Evolutionary conservation across 805 yeast genomes (phyloP), one percentile per base, ranked within the genome.

Genomic region (Spencermartinsiella europaea): DNA sequence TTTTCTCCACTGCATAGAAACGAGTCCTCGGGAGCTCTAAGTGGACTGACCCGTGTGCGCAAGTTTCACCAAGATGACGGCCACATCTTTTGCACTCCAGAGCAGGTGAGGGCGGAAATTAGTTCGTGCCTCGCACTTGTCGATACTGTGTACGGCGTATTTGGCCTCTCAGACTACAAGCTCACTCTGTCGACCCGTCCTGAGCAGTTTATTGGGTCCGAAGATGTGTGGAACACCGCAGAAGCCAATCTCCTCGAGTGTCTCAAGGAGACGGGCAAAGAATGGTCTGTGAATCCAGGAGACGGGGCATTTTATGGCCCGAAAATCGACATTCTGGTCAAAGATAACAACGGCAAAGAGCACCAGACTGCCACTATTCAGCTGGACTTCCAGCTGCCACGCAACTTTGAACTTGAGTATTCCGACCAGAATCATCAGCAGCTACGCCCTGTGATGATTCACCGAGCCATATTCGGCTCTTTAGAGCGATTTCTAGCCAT

Each of bases 21-120:
- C 60, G 99, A 93, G 66, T 83, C 95, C 21, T 83, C 95, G 47
- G 99, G 99, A 2, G 95, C 98, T 1, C 73, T 93, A 17, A 77
- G 91, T 4, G 99, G 99, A 0, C 70, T 93, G 33, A 93, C 98
- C 0, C 73, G 99, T 47, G 96, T 93, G 2, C 77, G 99, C 48
- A 73, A 96, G 52, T 93, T 93, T 68, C 99, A 93, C 65, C 99
- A 93, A 68, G 99, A 93, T 65, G 99, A 93, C 64, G 98, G 97
- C 5, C 99, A 93, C 59, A 90, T 93, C 21, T 93, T 93, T 64
- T 93, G 99, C 62, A 78, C 83, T 1, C 72, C 76, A 31, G 79
- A 75, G 4, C 99, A 93, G 66, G 81, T 93, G 40, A 76, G 75
- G 41, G 57, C 63, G 25, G 99, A 93, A 61, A 89, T 93, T 41